Conservation (phyloP, 1,139 yeast species). For the Nakaseomyces sp. region DNA sequence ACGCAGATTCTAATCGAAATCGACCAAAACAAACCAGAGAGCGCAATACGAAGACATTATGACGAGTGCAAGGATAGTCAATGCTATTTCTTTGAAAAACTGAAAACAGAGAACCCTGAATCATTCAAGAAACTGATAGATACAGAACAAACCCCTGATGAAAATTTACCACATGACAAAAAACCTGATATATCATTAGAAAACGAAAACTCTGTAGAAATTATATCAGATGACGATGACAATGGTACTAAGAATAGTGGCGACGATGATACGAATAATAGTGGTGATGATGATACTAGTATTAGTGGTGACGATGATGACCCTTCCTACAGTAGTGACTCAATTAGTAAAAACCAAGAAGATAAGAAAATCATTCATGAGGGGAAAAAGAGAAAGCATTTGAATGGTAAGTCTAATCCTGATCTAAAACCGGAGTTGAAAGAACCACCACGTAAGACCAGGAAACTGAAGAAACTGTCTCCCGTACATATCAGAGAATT, state of each 20-base stretch:
- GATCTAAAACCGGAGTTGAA: not conserved
- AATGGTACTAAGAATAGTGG: no score
- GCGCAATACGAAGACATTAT: conserved; percentile 16
- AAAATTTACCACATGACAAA: no score
- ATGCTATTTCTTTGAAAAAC: conserved; percentile 19
- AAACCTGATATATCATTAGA: not conserved
- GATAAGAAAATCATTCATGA: not conserved
- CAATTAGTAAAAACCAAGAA: no score
- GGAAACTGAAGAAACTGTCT: conserved; percentile 15
- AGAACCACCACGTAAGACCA: conserved; percentile 10
- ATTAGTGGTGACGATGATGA: not conserved
- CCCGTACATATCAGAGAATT: conserved; percentile 8
- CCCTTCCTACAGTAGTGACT: not conserved
- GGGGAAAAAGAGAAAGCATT: not conserved
- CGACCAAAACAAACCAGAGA: not conserved
- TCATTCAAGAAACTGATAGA: not conserved
- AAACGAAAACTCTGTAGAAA: not conserved
- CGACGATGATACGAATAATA: no score
- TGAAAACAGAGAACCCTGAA: not conserved
- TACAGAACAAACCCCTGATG: not conserved
- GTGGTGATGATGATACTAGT: no score
- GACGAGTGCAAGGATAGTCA: conserved; percentile 16
- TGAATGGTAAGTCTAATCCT: not conserved
- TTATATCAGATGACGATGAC: not conserved
- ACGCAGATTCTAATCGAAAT: conserved; percentile 19